Conservation (phyloP, 73 alveolate genomes). For the Blepharisma stoltei region DNA sequence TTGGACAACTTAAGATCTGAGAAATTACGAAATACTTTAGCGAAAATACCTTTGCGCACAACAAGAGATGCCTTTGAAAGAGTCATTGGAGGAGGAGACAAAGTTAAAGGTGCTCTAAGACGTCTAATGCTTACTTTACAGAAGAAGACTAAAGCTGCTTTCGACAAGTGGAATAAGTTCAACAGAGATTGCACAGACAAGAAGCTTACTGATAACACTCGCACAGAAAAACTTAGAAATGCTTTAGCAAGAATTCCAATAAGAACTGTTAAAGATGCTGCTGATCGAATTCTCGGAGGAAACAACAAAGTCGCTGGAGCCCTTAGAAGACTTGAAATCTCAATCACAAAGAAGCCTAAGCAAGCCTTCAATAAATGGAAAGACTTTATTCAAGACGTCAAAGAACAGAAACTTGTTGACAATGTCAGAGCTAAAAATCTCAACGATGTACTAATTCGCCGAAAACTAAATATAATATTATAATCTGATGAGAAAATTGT, state of each 20-base stretch:
- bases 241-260: constrained; percentile 5
- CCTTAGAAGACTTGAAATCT: not conserved
- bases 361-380: constrained; percentile 11
- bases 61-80: not conserved
- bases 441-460: too few relatives aligned
- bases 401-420: not conserved
- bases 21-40: not conserved
- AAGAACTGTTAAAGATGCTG: constrained; percentile 23
- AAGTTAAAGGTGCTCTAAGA: not conserved
- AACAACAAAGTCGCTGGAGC: not conserved
- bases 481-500: too few relatives aligned
- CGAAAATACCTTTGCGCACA: not conserved
- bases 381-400: not conserved
- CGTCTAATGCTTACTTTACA: not conserved
- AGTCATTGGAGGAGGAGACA: not conserved
- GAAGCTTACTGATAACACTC: not conserved
- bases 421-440: not conserved
- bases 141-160: not conserved
- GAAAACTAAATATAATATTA: too few relatives aligned
- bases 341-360: not conserved
- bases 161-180: not conserved
- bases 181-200: not conserved
- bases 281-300: not conserved
- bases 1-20: not conserved
- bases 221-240: not conserved